phyloP scores from a whole-genome alignment of 2,329 filamentous ascomycete genomes.

The Chaetomium globosum region DNA sequence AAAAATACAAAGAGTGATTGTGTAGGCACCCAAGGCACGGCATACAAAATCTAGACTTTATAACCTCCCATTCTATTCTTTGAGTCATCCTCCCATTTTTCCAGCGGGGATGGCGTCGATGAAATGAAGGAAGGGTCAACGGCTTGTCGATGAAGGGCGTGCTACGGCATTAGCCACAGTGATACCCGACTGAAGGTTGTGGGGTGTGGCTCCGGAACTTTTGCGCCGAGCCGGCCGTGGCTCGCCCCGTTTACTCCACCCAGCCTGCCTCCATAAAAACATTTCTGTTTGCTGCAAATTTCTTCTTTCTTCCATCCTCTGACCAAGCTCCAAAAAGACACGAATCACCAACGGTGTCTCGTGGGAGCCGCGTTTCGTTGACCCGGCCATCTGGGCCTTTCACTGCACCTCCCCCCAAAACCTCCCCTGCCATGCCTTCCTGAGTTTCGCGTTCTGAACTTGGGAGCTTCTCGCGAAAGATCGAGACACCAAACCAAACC shows the following conservation, averaged over 20 bases:
- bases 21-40: neutral
- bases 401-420: conserved; percentile 22
- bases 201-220: conserved; percentile 14
- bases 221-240: conserved; percentile 22
- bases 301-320: conserved; percentile 29
- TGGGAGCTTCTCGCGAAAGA: conserved; percentile 31
- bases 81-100: neutral
- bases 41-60: neutral
- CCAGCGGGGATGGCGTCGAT: neutral
- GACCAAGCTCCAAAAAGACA: conserved; percentile 36
- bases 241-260: conserved; percentile 32
- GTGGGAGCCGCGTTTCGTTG: conserved; percentile 28
- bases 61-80: neutral
- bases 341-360: conserved; percentile 36
- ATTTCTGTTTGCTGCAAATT: conserved; percentile 32
- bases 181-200: neutral
- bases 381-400: conserved; percentile 23
- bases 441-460: conserved; percentile 27
- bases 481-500: conserved; percentile 24
- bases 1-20: neutral
- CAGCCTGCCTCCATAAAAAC: conserved; percentile 32
- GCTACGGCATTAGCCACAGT: neutral
- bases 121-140: neutral
- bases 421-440: conserved; percentile 27
- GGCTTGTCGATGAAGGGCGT: neutral